A percentile compares a stretch with the other conserved stretches of the same genome.
These are phyloP conservation scores for Papiliotrema flavescens DNA, from an alignment of 1,284 basidiomycete species.

Conservation along the genomic window DNA sequence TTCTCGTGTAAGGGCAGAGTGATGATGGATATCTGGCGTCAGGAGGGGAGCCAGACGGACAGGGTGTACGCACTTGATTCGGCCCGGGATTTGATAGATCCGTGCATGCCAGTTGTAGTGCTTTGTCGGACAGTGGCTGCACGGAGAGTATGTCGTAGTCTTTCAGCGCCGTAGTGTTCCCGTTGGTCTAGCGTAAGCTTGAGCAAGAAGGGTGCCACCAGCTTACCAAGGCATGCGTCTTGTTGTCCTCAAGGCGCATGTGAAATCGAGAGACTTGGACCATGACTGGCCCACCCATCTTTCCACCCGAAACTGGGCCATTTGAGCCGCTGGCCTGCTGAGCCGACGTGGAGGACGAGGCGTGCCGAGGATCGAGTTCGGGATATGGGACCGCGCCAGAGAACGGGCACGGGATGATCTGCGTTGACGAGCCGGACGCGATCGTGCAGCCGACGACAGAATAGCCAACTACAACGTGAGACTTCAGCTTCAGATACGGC, in stretches of 20 bases:
- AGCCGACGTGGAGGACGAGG: not conserved
- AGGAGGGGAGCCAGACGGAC: not conserved
- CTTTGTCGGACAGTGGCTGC: conserved; percentile 42
- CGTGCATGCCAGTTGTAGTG: conserved; percentile 45
- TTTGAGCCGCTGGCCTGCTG: not conserved
- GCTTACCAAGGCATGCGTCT: conserved; percentile 42
- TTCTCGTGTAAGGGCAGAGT: conserved; percentile 45
- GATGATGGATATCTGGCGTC: conserved; percentile 44
- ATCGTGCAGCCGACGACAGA: conserved; percentile 42
- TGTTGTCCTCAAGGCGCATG: conserved; percentile 42
- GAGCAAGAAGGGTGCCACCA: not conserved
- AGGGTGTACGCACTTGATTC: conserved; percentile 38
- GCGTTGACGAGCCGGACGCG: conserved; percentile 25
- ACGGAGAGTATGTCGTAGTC: conserved; percentile 45
- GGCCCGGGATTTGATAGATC: conserved; percentile 45
- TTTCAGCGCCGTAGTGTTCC: conserved; percentile 32
- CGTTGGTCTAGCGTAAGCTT: conserved; percentile 25
- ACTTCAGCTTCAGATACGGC: not conserved
- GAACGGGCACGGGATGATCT: conserved; percentile 37
- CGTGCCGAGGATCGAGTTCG: conserved; percentile 36
- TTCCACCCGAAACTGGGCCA: not conserved
- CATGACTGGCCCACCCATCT: conserved; percentile 17
- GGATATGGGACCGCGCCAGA: conserved; percentile 32
- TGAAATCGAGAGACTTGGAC: conserved; percentile 46
- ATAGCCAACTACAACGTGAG: conserved; percentile 40